These are phyloP conservation scores for Metschnikowia lochheadii DNA, from an alignment of 805 yeast genomes.

Conservation along the genomic window DNA sequence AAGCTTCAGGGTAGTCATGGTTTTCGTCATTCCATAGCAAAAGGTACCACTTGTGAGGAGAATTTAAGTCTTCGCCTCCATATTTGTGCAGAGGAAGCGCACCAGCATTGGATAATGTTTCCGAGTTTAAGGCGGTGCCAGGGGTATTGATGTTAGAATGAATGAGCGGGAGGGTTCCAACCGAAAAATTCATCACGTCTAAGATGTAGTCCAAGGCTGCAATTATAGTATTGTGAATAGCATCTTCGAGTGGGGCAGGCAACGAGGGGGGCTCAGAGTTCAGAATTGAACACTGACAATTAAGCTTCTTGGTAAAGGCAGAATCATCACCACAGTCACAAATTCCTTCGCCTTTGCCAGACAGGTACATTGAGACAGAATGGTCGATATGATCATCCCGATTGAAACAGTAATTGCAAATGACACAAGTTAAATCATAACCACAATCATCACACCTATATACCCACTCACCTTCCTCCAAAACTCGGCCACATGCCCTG, in stretches of 20 bases:
- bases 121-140: constrained; percentile 22
- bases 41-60: constrained; percentile 38
- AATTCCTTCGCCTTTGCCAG: constrained; percentile 45
- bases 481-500: constrained; percentile 66
- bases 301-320: constrained; percentile 53
- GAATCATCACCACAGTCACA: constrained; percentile 73
- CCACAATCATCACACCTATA: constrained; percentile 77
- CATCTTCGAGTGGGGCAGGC: constrained; percentile 14
- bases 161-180: constrained; percentile 39
- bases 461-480: constrained; percentile 59
- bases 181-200: constrained; percentile 38
- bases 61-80: constrained; percentile 32
- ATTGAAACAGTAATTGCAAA: constrained; percentile 71
- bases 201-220: constrained; percentile 40
- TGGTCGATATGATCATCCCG: constrained; percentile 65
- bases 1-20: constrained; percentile 58
- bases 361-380: constrained; percentile 50
- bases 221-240: constrained; percentile 27
- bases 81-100: constrained; percentile 30
- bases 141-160: constrained; percentile 26
- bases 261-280: constrained; percentile 7
- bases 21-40: constrained; percentile 77
- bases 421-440: constrained; percentile 71
- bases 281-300: constrained; percentile 42
- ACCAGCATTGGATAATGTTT: constrained; percentile 27